phyloP scores from a whole-genome alignment of 139 green algal genomes.

The Diplosphaera chodatii region DNA sequence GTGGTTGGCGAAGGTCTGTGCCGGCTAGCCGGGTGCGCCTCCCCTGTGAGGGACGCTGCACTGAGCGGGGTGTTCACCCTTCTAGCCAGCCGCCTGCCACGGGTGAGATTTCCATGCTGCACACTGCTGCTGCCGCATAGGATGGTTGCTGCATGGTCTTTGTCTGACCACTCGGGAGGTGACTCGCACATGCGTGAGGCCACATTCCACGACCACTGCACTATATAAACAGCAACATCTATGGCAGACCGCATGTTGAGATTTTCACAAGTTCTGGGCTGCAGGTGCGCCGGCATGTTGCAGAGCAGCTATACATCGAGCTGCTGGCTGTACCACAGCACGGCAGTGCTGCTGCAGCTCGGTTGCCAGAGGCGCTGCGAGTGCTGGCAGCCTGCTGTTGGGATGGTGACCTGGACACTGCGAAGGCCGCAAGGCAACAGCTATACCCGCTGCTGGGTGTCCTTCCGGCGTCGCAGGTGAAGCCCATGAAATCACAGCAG shows the following conservation, averaged over 20 bases:
- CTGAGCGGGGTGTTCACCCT: constrained; percentile 54
- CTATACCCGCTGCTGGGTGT: constrained; percentile 22
- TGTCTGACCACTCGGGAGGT: no score
- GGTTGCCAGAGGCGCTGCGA: constrained; percentile 17
- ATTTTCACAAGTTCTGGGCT: background rate
- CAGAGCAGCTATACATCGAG: constrained; percentile 78
- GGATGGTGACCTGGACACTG: constrained; percentile 54
- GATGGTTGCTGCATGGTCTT: background rate
- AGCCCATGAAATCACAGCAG: no score
- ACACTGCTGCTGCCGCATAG: no score
- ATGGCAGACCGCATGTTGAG: no score
- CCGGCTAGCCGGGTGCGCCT: constrained; percentile 27
- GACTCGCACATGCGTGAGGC: no score
- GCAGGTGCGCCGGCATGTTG: constrained; percentile 60
- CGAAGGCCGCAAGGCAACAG: constrained; percentile 27
- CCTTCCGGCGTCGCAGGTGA: background rate
- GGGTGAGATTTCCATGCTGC: constrained; percentile 15
- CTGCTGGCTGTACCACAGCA: constrained; percentile 56
- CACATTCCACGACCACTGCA: no score
- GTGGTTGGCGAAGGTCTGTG: constrained; percentile 39
- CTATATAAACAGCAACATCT: no score
- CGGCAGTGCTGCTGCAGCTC: background rate
- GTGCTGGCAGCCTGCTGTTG: constrained; percentile 47
- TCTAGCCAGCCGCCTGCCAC: constrained; percentile 55
- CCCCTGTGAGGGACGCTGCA: constrained; percentile 25